Evolutionary conservation across 345 rosid species (phyloP).

Genomic region (Citropsis articulata): DNA sequence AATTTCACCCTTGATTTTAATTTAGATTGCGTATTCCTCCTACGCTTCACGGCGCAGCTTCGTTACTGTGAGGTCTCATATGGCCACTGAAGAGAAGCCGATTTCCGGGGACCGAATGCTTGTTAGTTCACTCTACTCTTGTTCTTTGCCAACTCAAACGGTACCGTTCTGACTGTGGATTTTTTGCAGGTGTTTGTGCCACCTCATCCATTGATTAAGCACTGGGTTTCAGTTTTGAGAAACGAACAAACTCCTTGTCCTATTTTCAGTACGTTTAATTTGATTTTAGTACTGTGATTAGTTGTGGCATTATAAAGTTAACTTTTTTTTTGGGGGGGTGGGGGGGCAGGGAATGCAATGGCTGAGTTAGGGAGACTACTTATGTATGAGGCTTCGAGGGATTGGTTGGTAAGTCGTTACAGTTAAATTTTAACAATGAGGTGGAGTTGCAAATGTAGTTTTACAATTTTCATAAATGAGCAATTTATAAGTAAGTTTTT

Average conservation of each 20-base stretch:
- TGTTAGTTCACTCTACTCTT: slow-evolving; percentile 33
- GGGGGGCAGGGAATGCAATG: slow-evolving; percentile 63
- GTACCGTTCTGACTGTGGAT: not conserved
- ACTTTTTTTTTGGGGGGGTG: not conserved
- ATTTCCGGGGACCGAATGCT: slow-evolving; percentile 71
- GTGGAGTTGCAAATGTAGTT: not conserved
- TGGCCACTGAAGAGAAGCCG: slow-evolving; percentile 63
- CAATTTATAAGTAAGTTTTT: not conserved
- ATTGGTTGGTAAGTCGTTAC: slow-evolving; percentile 69
- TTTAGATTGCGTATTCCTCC: slow-evolving; percentile 44
- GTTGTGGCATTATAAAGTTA: not conserved
- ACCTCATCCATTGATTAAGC: slow-evolving; percentile 91
- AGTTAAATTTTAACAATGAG: not conserved
- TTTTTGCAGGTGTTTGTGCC: slow-evolving; percentile 74
- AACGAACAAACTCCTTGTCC: slow-evolving; percentile 85
- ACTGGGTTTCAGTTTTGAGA: slow-evolving; percentile 84
- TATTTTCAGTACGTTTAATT: slow-evolving; percentile 56
- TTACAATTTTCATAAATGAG: not conserved
- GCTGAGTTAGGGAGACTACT: slow-evolving; percentile 92
- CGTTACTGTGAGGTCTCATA: slow-evolving; percentile 40
- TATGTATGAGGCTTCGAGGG: slow-evolving; percentile 88
- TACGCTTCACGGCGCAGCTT: slow-evolving; percentile 37
- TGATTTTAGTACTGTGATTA: not conserved
- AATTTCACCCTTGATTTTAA: not conserved
- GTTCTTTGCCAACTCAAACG: not conserved